These are phyloP conservation scores for Globisporangium carolinianum DNA, from an alignment of 352 stramenopile species.

Conservation along the genomic window DNA sequence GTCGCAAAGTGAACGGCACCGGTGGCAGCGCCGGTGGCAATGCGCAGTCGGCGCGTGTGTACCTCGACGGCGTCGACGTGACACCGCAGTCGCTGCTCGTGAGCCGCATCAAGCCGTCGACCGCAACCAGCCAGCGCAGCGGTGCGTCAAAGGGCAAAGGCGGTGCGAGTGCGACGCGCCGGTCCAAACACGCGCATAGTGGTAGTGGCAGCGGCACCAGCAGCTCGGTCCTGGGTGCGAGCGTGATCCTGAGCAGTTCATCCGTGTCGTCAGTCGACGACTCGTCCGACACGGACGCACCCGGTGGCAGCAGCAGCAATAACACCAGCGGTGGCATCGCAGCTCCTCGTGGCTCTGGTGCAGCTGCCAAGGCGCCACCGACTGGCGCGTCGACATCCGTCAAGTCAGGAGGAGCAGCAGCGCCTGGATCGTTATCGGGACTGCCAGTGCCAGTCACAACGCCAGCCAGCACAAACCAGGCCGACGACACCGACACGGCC, in stretches of 20 bases:
- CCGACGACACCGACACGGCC: conserved; percentile 14
- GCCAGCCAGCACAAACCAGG: neutral
- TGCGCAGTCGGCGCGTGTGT: conserved; percentile 46
- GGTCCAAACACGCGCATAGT: conserved; percentile 23
- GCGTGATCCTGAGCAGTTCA: conserved; percentile 39
- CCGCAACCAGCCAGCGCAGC: conserved; percentile 19
- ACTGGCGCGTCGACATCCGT: too few species aligned
- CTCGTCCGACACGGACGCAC: conserved; percentile 31
- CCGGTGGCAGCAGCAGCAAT: neutral
- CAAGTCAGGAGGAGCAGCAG: neutral
- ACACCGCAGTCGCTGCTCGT: conserved; percentile 69
- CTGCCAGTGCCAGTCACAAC: too few species aligned
- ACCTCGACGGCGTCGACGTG: conserved; percentile 59
- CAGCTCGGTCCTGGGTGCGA: conserved; percentile 34
- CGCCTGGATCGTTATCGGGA: neutral
- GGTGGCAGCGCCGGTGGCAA: conserved; percentile 16
- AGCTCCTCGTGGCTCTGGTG: neutral
- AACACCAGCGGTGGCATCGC: neutral
- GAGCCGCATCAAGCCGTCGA: conserved; percentile 61
- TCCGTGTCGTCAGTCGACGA: conserved; percentile 56
- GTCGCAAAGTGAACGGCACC: conserved; percentile 50
- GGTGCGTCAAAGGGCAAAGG: conserved; percentile 16
- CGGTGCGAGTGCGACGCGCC: conserved; percentile 15
- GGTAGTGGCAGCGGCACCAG: neutral
- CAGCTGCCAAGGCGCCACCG: neutral